Evolutionary conservation across 352 stramenopile species (phyloP).

Genomic region (Aphanomyces astaci): DNA sequence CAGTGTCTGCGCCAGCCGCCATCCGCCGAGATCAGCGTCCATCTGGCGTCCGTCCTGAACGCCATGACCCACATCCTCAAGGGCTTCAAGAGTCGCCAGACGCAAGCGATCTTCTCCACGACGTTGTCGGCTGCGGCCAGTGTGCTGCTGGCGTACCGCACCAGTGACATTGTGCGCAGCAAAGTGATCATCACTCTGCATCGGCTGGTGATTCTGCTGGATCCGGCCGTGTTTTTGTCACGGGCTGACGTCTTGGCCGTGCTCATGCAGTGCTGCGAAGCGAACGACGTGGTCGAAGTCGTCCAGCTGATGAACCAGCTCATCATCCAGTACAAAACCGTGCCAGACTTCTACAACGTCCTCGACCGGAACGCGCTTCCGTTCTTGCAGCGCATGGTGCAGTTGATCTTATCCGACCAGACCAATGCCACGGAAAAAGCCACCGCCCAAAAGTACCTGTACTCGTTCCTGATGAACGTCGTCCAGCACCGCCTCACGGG

Average conservation of each 20-base stretch:
- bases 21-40: conserved; percentile 34
- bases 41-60: conserved; percentile 53
- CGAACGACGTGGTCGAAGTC: conserved; percentile 63
- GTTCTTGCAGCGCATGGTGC: conserved; percentile 67
- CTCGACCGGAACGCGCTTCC: conserved; percentile 54
- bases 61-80: conserved; percentile 78
- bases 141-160: conserved; percentile 45
- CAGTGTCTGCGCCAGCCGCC: conserved; percentile 12
- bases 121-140: conserved; percentile 54
- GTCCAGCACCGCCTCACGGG: conserved; percentile 55
- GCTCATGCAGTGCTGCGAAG: conserved; percentile 56
- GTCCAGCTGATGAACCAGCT: conserved; percentile 79
- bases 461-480: conserved; percentile 69
- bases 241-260: conserved; percentile 52
- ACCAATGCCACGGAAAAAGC: conserved; percentile 53
- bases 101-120: conserved; percentile 67
- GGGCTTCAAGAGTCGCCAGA: conserved; percentile 66
- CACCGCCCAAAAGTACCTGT: conserved; percentile 72
- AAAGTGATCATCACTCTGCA: conserved; percentile 80
- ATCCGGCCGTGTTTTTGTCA: conserved; percentile 24
- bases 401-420: conserved; percentile 40
- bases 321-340: conserved; percentile 75
- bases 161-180: conserved; percentile 40
- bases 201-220: conserved; percentile 62
- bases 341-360: conserved; percentile 45